phyloP scores from a whole-genome alignment of 768 basidiomycete species.

The Tylopilus balloui region DNA sequence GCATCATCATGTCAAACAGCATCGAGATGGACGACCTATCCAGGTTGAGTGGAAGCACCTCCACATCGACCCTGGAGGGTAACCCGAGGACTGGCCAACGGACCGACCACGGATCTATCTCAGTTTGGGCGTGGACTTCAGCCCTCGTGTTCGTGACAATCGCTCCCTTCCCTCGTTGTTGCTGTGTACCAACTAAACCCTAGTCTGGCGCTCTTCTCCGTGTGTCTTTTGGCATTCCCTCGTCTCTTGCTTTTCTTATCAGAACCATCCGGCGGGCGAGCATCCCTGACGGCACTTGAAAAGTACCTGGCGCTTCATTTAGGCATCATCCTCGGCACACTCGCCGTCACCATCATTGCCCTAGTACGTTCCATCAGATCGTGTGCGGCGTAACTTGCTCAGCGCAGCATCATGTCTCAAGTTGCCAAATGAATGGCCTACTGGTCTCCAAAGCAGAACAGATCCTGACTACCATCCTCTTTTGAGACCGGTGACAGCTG shows the following conservation, averaged over 20 bases:
- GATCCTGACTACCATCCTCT: conserved; percentile 51
- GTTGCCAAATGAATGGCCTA: conserved; percentile 43
- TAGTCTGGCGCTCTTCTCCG: conserved; percentile 35
- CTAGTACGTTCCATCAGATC: conserved; percentile 38
- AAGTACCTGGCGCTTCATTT: conserved; percentile 63
- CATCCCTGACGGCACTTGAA: conserved; percentile 60
- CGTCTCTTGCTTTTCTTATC: conserved; percentile 66
- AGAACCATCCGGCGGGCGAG: conserved; percentile 40
- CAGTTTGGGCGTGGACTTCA: conserved; percentile 39
- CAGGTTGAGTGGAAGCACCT: background rate
- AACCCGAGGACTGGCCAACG: conserved; percentile 4
- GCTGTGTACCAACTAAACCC: conserved; percentile 1
- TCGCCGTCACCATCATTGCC: conserved; percentile 54
- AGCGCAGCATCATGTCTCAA: conserved; percentile 13
- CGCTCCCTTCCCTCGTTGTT: background rate
- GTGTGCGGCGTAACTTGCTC: conserved; percentile 3
- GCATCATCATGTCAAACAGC: conserved; percentile 30
- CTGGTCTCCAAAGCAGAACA: conserved; percentile 27
- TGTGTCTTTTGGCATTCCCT: conserved; percentile 50
- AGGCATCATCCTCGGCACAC: conserved; percentile 54
- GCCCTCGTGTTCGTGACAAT: conserved; percentile 27
- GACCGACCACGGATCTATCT: conserved; percentile 25
- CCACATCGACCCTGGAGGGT: conserved; percentile 7
- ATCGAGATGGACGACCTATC: conserved; percentile 42
- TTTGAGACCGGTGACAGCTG: conserved; percentile 54